Evolutionary conservation across 768 basidiomycete genomes (phyloP), one percentile per base, ranked within the genome.

Genomic region (Tremella yokohamensis): DNA sequence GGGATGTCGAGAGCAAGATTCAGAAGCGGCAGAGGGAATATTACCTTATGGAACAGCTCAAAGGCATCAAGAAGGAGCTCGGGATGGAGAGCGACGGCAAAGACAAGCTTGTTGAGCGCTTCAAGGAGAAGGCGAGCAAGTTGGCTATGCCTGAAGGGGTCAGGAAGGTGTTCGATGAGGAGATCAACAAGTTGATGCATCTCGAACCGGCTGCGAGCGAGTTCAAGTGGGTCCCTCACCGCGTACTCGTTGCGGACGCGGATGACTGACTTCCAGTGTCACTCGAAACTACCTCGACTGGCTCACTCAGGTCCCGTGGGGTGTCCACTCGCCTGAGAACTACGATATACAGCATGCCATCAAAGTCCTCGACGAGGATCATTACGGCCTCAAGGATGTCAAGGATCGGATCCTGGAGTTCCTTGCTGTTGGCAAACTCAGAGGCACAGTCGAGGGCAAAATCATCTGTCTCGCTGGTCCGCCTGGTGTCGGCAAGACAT

Each of bases 401-500:
- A 97, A 97, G 72, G 86, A 89, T 45, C 86, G 92, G 49, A 94
- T 97, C 62, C 82, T 96, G 25, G 92, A 97, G 72, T 97, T 97
- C 81, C 83, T 97, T 53, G 92, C 92, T 0, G 92, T 96, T 0
- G 92, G 92, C 18, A 94, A 93, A 74, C 83, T 94, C 0, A 85
- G 92, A 15, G 96, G 96, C 8, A 91, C 88, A 0, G 91, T 98
- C 16, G 82, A 98, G 71, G 96, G 94, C 65, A 99, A 99, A 81
- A 99, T 99, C 68, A 87, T 98, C 40, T 94, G 92, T 69, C 83
- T 99, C 20, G 90, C 88, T 39, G 96, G 96, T 15, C 96, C 96
- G 9, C 96, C 94, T 2, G 94, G 94, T 72, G 96, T 99, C 3
- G 94, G 94, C 40, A 97, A 98, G 80, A 98, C 94, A 3, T 87